phyloP scores from a whole-genome alignment of 768 basidiomycete genomes.

The Pholiota microspora region DNA sequence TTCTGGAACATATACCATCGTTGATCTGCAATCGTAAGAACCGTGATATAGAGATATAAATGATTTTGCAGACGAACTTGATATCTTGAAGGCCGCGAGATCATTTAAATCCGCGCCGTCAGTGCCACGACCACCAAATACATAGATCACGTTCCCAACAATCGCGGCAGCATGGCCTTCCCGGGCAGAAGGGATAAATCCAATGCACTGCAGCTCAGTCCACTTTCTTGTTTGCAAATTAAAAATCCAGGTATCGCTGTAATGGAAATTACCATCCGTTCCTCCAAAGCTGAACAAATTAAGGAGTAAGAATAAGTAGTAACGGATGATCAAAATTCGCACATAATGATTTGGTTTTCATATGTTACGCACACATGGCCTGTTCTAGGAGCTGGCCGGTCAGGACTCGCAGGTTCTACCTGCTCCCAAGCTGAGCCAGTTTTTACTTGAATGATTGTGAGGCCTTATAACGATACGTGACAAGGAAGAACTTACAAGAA shows the following conservation, averaged over 20 bases:
- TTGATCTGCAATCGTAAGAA: constrained; percentile 58
- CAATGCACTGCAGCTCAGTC: constrained; percentile 94
- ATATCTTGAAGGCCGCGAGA: constrained; percentile 94
- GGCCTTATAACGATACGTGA: constrained; percentile 5
- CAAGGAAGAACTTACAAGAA: constrained; percentile 58
- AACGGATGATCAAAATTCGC: constrained; percentile 23
- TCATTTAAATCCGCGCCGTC: constrained; percentile 96
- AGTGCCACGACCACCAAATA: constrained; percentile 96
- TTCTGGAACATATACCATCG: constrained; percentile 99
- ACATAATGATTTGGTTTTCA: constrained; percentile 85
- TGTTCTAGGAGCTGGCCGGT: constrained; percentile 78
- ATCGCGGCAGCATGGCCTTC: constrained; percentile 97
- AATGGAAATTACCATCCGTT: constrained; percentile 97
- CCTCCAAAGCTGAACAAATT: constrained; percentile 76
- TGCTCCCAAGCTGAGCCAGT: constrained; percentile 83
- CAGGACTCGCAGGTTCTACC: constrained; percentile 58
- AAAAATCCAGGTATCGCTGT: constrained; percentile 98
- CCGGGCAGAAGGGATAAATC: constrained; percentile 91
- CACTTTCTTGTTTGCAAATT: constrained; percentile 78
- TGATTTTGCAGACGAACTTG: constrained; percentile 62
- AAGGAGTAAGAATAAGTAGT: constrained; percentile 2
- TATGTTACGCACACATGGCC: constrained; percentile 88
- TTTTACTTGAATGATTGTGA: constrained; percentile 54
- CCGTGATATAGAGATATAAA: not conserved
- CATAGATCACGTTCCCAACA: constrained; percentile 96